phyloP scores from a whole-genome alignment of 352 stramenopile species.

The Phytophthora fragariaefolia region DNA sequence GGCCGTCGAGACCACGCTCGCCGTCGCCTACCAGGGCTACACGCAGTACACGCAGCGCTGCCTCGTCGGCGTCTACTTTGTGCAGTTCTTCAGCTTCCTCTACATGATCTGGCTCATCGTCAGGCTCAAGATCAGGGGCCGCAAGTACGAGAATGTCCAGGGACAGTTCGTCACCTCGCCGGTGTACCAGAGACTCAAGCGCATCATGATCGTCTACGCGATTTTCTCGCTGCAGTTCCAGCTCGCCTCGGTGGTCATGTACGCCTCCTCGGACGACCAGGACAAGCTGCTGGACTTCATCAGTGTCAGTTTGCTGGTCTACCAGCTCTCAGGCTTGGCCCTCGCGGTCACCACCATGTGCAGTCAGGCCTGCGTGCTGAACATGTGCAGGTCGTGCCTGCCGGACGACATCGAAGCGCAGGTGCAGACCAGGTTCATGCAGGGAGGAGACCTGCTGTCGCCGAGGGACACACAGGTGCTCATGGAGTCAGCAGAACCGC shows the following conservation, averaged over 20 bases:
- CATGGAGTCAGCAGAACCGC: conserved; percentile 49
- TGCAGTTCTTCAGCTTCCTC: conserved; percentile 55
- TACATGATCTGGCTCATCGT: conserved; percentile 61
- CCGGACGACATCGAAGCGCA: conserved; percentile 54
- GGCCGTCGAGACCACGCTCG: conserved; percentile 38
- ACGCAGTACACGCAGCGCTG: conserved; percentile 54
- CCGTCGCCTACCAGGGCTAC: conserved; percentile 47
- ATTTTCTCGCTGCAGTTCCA: conserved; percentile 71
- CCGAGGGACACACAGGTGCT: conserved; percentile 47
- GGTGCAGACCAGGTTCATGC: conserved; percentile 44
- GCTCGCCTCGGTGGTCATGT: conserved; percentile 56
- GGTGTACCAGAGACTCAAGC: conserved; percentile 73
- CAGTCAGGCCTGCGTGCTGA: conserved; percentile 53
- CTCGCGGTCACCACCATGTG: conserved; percentile 60
- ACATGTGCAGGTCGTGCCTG: conserved; percentile 43
- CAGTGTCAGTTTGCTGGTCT: conserved; percentile 48
- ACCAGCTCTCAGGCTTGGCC: conserved; percentile 47
- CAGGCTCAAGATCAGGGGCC: conserved; percentile 52
- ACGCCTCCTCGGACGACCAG: conserved; percentile 38
- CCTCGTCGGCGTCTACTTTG: conserved; percentile 49
- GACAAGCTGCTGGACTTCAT: conserved; percentile 48
- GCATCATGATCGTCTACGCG: conserved; percentile 73
- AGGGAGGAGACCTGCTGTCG: conserved; percentile 47
- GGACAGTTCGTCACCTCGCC: conserved; percentile 69
- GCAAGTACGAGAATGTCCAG: conserved; percentile 72